Evolutionary conservation across 257 asterid species (phyloP).

Genomic region (Solanum etuberosum): DNA sequence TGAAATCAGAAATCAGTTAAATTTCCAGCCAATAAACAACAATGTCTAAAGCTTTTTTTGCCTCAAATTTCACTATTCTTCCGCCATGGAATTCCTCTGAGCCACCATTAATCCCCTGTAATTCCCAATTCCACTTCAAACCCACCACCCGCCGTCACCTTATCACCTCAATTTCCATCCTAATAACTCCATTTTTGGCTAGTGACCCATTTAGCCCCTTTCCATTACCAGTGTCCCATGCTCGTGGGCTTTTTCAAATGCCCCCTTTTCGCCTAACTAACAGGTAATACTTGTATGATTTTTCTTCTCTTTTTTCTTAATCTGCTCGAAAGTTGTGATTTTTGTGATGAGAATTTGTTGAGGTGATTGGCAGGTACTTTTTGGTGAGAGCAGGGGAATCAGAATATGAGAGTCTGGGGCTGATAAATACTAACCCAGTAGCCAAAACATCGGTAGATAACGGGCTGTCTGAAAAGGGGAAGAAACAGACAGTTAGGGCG

Average conservation of each 20-base stretch:
- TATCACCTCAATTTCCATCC: conserved; percentile 36
- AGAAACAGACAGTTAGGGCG: conserved; percentile 65
- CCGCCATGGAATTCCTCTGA: neutral
- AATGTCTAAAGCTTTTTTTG: conserved; percentile 10
- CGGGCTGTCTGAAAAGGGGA: conserved; percentile 71
- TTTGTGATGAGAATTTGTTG: neutral
- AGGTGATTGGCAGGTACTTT: conserved; percentile 45
- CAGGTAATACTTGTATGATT: conserved; percentile 24
- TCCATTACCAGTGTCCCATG: conserved; percentile 34
- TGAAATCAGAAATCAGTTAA: neutral
- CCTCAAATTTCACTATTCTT: conserved; percentile 5
- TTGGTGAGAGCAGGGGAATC: conserved; percentile 97
- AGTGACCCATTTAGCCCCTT: conserved; percentile 16
- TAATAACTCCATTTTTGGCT: conserved; percentile 32
- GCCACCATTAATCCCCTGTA: neutral
- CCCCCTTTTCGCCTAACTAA: conserved; percentile 80
- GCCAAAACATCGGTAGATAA: conserved; percentile 83
- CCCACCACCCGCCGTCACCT: conserved; percentile 49
- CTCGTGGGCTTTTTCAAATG: conserved; percentile 97
- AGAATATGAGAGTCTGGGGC: conserved; percentile 64
- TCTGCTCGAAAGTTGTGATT: neutral
- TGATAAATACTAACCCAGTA: conserved; percentile 93
- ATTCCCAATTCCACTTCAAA: neutral
- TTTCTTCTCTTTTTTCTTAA: neutral
- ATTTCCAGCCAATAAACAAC: neutral